Evolutionary conservation across 2,329 filamentous ascomycete species (phyloP).

Genomic region (Eutypa lata): DNA sequence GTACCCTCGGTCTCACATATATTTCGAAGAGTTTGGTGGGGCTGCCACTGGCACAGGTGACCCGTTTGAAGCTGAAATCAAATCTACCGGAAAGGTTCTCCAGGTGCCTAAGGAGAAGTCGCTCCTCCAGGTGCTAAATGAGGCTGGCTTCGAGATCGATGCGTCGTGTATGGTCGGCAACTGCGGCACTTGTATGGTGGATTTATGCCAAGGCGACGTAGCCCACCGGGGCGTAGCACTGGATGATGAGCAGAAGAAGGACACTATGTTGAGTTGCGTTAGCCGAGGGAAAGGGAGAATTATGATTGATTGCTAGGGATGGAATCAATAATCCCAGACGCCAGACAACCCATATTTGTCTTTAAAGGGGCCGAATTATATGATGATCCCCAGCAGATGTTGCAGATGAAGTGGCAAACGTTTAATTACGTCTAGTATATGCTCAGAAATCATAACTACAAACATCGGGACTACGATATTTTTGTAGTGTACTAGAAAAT

Average conservation of each 20-base stretch:
- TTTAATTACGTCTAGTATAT: too few relatives aligned
- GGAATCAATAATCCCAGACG: too few relatives aligned
- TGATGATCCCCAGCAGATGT: too few relatives aligned
- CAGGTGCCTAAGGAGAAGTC: conserved; percentile 26
- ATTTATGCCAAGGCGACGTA: conserved; percentile 24
- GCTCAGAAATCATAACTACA: too few relatives aligned
- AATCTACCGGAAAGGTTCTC: conserved; percentile 19
- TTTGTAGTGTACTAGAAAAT: too few relatives aligned
- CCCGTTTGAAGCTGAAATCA: conserved; percentile 27
- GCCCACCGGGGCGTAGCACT: conserved; percentile 26
- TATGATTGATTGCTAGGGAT: conserved; percentile 17
- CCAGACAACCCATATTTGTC: too few relatives aligned
- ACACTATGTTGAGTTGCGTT: conserved; percentile 26
- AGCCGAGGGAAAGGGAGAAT: conserved; percentile 28
- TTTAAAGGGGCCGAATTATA: too few relatives aligned
- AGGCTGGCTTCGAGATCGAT: conserved; percentile 30
- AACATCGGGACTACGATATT: too few relatives aligned
- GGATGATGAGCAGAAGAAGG: conserved; percentile 25
- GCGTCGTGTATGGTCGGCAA: conserved; percentile 29
- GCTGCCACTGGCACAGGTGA: conserved; percentile 23
- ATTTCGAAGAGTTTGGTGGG: conserved; percentile 27
- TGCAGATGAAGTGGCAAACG: too few relatives aligned
- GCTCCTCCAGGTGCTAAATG: conserved; percentile 27
- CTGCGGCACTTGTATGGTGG: conserved; percentile 29
- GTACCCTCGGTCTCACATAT: conserved; percentile 21